phyloP scores from a whole-genome alignment of 2,329 filamentous ascomycete genomes.

The Penicillium vulpinum region DNA sequence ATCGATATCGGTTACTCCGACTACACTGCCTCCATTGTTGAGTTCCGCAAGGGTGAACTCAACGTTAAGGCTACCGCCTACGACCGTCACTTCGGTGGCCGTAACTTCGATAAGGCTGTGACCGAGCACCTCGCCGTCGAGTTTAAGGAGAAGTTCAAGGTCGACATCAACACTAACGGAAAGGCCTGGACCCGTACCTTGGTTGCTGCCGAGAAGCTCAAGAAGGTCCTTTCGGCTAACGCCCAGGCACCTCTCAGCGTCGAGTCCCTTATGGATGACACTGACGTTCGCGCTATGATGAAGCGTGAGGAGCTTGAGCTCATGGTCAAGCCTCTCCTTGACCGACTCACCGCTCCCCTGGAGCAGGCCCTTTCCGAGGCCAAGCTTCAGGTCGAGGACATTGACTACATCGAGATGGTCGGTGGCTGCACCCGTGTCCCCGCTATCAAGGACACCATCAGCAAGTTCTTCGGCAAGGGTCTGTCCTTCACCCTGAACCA shows the following conservation, averaged over 20 bases:
- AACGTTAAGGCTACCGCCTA: constrained; percentile 88
- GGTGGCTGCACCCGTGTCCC: constrained; percentile 95
- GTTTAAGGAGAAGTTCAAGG: constrained; percentile 97
- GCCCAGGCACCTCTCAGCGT: constrained; percentile 90
- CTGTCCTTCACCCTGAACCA: constrained; percentile 98
- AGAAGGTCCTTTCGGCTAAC: constrained; percentile 98
- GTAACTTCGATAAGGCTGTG: constrained; percentile 93
- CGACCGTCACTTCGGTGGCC: constrained; percentile 95
- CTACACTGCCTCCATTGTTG: constrained; percentile 90
- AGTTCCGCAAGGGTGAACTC: constrained; percentile 96
- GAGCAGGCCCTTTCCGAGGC: constrained; percentile 94
- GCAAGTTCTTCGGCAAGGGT: constrained; percentile 85
- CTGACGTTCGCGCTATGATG: constrained; percentile 84
- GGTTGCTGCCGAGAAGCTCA: constrained; percentile 90
- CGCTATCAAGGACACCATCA: constrained; percentile 83
- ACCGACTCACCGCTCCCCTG: constrained; percentile 69
- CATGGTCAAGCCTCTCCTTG: constrained; percentile 80
- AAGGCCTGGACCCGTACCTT: constrained; percentile 87
- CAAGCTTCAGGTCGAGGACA: constrained; percentile 86
- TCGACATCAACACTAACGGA: constrained; percentile 86
- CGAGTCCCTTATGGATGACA: constrained; percentile 97
- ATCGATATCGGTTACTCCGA: constrained; percentile 96
- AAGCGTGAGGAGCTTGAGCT: constrained; percentile 94
- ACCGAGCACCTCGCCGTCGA: constrained; percentile 93
- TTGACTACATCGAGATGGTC: constrained; percentile 89